Evolutionary conservation across 2,329 filamentous ascomycete species (phyloP), one percentile per base, ranked within the genome.

Genomic region (Alternaria gansuensis): DNA sequence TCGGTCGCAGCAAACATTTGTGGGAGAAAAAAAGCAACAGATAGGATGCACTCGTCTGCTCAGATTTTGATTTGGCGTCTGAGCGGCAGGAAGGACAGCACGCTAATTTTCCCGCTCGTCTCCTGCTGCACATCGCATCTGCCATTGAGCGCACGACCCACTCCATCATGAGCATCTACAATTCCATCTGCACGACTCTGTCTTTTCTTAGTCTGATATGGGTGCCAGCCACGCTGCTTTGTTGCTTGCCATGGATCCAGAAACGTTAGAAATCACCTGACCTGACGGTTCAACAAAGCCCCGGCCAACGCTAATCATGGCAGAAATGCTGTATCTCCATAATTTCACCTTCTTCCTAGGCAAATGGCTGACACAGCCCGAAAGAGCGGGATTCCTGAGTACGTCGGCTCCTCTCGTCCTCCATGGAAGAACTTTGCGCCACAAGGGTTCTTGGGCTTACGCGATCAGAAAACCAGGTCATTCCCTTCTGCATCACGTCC

Each of bases 401-500:
- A 65, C 31, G 72, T 68, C 9, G 3, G 44, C 7, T 3, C n/a
- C 21, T 21, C 8, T 14, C 23, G 13, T 10, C 33, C 31, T 48
- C 23, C 17, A 6, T 13, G 17, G 23, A 11, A 33, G 1, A 31
- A 33, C 29, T 6, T 2, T 17, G 44, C 21, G 29, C 44, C 31
- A 13, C 23, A 26, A 34, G 14, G 44, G 34, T 48, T 34, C 33
- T 48, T 48, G 44, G 31, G 36, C 63, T 75, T 61, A 75, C 56
- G 7, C 24, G 29, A 33, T 29, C 67, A 93, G 90, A 87, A 69
- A 92, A 93, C 67, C 93, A 98, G 79, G 90, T 96, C 9, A 91
- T 91, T 3, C 90, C 94, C 0, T 97, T 97, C 76, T 87, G 85
- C 23, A 79, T 97, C 46, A 79, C 78, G 1, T 95, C 92, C 0